phyloP scores from a whole-genome alignment of 495 filamentous ascomycete genomes.

The Aspergillus asperescens region DNA sequence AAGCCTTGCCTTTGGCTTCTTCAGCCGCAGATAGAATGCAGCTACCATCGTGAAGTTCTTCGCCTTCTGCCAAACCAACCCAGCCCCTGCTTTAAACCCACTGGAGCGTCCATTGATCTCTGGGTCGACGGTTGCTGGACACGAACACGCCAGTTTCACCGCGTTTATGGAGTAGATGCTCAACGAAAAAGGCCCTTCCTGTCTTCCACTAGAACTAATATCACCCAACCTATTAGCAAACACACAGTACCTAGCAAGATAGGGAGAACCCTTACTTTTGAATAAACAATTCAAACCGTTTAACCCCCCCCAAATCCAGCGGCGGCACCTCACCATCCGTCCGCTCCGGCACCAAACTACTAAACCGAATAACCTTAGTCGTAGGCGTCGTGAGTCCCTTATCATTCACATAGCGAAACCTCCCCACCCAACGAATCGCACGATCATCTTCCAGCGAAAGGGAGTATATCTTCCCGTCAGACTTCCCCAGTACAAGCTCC shows the following conservation, averaged over 20 bases:
- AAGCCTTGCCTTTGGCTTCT: neutral
- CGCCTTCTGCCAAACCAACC: neutral
- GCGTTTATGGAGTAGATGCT: conserved; percentile 1
- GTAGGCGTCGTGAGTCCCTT: neutral
- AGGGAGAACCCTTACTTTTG: neutral
- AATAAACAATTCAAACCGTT: conserved; percentile 5
- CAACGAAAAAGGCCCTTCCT: conserved; percentile 5
- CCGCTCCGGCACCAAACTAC: neutral
- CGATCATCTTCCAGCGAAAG: conserved; percentile 58
- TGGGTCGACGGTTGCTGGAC: neutral
- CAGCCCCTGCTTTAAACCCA: neutral
- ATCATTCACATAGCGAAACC: neutral
- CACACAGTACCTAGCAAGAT: neutral
- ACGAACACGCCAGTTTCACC: conserved; percentile 4
- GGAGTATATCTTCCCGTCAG: conserved; percentile 54
- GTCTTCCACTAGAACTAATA: neutral
- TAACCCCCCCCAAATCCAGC: neutral
- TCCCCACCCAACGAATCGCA: neutral
- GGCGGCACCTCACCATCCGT: neutral
- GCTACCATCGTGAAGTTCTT: neutral
- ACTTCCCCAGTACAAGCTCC: conserved; percentile 23
- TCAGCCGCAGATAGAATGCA: neutral
- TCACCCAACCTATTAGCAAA: neutral
- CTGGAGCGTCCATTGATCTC: neutral
- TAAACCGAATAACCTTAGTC: neutral